phyloP scores from a whole-genome alignment of 2,329 filamentous ascomycete species.

The Hypoxylon sp. region DNA sequence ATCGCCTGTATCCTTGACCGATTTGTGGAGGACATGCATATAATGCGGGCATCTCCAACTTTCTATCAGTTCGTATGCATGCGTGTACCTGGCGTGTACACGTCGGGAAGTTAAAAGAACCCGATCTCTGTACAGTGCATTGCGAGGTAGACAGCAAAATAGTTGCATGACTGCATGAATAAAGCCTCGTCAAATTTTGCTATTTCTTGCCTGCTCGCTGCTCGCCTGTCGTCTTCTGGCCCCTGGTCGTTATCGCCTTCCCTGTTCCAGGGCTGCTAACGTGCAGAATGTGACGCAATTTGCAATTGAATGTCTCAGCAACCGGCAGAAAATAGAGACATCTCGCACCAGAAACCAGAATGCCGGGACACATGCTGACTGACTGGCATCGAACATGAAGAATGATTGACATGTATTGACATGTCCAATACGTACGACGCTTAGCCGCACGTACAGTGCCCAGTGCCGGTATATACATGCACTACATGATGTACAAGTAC shows the following conservation, averaged over 20 bases:
- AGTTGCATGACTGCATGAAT: background rate
- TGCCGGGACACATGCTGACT: background rate
- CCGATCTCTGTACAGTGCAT: background rate
- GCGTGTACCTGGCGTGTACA: background rate
- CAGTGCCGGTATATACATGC: background rate
- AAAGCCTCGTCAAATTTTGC: background rate
- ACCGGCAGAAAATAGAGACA: background rate
- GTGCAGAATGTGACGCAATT: constrained; percentile 5
- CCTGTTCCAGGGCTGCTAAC: background rate
- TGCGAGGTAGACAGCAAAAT: background rate
- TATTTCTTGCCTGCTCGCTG: no score
- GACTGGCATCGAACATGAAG: no score
- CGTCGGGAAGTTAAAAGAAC: background rate
- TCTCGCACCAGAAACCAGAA: constrained; percentile 2
- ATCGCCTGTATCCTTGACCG: background rate
- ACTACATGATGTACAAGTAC: no score
- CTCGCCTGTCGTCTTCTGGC: background rate
- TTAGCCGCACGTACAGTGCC: background rate
- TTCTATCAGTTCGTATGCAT: no score
- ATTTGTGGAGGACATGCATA: background rate
- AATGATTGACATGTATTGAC: no score
- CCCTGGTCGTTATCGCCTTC: background rate
- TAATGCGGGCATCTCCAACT: background rate
- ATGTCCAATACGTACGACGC: no score
- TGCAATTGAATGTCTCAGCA: constrained; percentile 5